Base-by-base conservation (phyloP, 225 moss, liverwort and hornwort genomes). In the Bryoerythrophyllum caledonicum region DNA sequence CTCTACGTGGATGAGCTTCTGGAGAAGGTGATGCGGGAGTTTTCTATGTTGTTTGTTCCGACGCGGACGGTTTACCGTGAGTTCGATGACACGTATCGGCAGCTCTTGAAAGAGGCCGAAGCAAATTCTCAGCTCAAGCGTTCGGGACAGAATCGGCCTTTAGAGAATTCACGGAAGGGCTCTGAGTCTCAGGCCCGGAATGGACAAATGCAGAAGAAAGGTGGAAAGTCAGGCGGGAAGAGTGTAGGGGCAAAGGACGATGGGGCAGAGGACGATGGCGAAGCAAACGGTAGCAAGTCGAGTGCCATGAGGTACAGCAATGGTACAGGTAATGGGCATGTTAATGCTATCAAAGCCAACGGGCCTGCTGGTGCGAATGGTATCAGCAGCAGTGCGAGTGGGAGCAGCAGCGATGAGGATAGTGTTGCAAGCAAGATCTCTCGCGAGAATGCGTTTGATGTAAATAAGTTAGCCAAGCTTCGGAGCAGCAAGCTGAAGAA, bases 1-100 rank as follows among this genome's bases (percentile, higher is more conserved):
- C 86, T 99, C 23, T 99, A 99, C 63, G 99, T 99, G 70, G 99
- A 99, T 71, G 99, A 99, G 76, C 89, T 99, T 73, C 82, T 99
- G 71, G 89, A 87, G 56, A 89, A 90, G 67, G 93, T 99, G 24
- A 95, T 93, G 93, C 91, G 85, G 25, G 91, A 93, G 60, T 99
- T 99, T 66, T 84, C 86, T 38, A 75, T 66, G 58, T 40, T 85
- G 46, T 95, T 84, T 78, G 89, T 80, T 41, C 89, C 87, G n/a
- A 83, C 85, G 7, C 63, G 73, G 32, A 88, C 89, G 26, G 75
- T 69, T 8, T 99, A 90, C 58, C 84, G 82, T 48, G 91, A 92
- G 14, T 99, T 99, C 67, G 95, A 93, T 86, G 93, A 90, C 62
- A 95, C 90, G 9, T 99, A 90, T 70, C 90, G 93, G 59, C 99